These are phyloP conservation scores for Solanum aculeatissimum DNA, from an alignment of 305 asterid genomes.

Conservation along the genomic window DNA sequence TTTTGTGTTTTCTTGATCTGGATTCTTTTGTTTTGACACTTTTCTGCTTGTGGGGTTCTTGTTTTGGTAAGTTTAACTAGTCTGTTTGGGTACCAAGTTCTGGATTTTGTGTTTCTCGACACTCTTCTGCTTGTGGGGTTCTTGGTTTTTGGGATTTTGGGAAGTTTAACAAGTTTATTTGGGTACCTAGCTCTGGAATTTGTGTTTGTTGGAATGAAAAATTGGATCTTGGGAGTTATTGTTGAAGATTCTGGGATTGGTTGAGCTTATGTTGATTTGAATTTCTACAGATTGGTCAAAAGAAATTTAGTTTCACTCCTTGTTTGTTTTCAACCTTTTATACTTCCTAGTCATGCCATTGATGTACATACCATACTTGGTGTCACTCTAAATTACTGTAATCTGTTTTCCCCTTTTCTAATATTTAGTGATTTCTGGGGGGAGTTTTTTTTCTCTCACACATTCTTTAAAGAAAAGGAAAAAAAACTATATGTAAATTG, in stretches of 20 bases:
- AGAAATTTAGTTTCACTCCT: background rate
- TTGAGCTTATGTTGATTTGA: slow-evolving; percentile 24
- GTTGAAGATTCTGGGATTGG: slow-evolving; percentile 71
- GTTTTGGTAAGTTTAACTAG: background rate
- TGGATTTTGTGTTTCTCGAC: slow-evolving; percentile 30
- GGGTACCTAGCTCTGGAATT: slow-evolving; percentile 32
- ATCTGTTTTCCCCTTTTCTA: slow-evolving; percentile 11
- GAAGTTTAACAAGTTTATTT: slow-evolving; percentile 2
- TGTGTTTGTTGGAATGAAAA: slow-evolving; percentile 26
- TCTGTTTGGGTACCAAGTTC: slow-evolving; percentile 20
- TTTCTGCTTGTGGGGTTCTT: slow-evolving; percentile 13
- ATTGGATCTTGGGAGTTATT: slow-evolving; percentile 29
- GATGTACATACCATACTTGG: slow-evolving; percentile 14
- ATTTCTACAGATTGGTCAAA: background rate
- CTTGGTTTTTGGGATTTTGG: background rate
- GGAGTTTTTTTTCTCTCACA: background rate
- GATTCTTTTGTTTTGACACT: slow-evolving; percentile 12
- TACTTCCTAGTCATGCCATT: background rate
- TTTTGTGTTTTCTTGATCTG: background rate
- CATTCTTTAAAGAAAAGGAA: slow-evolving; percentile 2
- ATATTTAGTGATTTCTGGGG: slow-evolving; percentile 26
- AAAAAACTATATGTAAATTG: slow-evolving; percentile 7
- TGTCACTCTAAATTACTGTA: slow-evolving; percentile 17
- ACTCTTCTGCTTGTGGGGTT: slow-evolving; percentile 17
- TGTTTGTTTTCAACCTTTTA: background rate